These are phyloP conservation scores for Daedaleopsis sinensis DNA, from an alignment of 768 basidiomycete species.

Conservation along the genomic window DNA sequence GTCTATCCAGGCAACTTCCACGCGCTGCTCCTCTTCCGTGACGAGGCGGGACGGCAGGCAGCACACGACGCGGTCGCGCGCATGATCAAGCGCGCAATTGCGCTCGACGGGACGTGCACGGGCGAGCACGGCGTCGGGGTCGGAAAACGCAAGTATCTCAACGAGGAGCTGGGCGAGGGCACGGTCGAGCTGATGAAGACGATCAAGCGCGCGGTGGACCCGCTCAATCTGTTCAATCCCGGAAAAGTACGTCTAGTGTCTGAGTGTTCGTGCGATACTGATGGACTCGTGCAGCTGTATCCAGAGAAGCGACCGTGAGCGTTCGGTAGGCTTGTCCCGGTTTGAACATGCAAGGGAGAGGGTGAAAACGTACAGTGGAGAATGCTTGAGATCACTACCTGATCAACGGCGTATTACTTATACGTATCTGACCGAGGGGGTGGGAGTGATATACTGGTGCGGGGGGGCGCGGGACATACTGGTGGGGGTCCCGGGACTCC, in stretches of 20 bases:
- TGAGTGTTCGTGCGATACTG: too few species aligned
- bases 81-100: conserved; percentile 70
- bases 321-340: too few species aligned
- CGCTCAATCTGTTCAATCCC: conserved; percentile 78
- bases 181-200: conserved; percentile 85
- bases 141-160: conserved; percentile 79
- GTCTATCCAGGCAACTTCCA: conserved; percentile 45
- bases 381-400: too few species aligned
- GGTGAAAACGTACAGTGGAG: too few species aligned
- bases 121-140: conserved; percentile 90
- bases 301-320: too few species aligned
- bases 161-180: conserved; percentile 78
- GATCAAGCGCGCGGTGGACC: conserved; percentile 68
- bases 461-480: too few species aligned
- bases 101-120: conserved; percentile 75
- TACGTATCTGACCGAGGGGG: too few species aligned
- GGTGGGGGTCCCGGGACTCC: too few species aligned
- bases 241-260: conserved; percentile 58
- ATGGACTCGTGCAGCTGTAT: too few species aligned
- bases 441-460: too few species aligned
- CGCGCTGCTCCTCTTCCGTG: conserved; percentile 38
- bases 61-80: conserved; percentile 47
- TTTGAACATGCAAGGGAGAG: too few species aligned
- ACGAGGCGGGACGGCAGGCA: conserved; percentile 37
- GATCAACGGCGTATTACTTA: too few species aligned